Evolutionary conservation across 805 yeast species (phyloP).

Genomic region (Candida golubevii): DNA sequence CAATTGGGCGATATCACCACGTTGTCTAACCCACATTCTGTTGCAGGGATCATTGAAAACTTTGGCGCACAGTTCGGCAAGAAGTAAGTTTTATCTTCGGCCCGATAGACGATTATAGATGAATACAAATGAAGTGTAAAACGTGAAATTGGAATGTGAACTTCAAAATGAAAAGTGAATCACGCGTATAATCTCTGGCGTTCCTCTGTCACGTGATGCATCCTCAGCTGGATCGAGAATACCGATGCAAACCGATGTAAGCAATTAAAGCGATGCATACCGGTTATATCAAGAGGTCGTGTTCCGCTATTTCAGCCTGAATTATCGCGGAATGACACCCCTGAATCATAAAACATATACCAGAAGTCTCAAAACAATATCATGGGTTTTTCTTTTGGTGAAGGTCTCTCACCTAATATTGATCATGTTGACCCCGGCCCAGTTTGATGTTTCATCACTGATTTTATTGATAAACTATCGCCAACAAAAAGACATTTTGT

Average conservation of each 20-base stretch:
- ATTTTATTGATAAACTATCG: slow-evolving; percentile 27
- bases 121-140: neutral
- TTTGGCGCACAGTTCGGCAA: slow-evolving; percentile 39
- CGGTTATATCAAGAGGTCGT: no score
- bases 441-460: slow-evolving; percentile 47
- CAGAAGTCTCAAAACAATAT: no score
- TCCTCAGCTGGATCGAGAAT: no score
- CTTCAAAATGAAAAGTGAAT: neutral
- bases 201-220: no score
- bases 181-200: no score
- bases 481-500: slow-evolving; percentile 6
- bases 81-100: slow-evolving; percentile 21
- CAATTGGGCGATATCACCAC: slow-evolving; percentile 79
- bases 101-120: neutral
- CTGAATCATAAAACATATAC: no score
- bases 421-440: slow-evolving; percentile 37
- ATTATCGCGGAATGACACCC: no score
- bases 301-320: no score
- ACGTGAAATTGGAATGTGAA: neutral
- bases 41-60: slow-evolving; percentile 54
- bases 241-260: no score
- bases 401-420: slow-evolving; percentile 38
- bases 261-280: no score
- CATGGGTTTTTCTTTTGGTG: neutral
- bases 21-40: slow-evolving; percentile 71